phyloP scores from a whole-genome alignment of 2,329 filamentous ascomycete genomes.

The Aspergillus fischeri region DNA sequence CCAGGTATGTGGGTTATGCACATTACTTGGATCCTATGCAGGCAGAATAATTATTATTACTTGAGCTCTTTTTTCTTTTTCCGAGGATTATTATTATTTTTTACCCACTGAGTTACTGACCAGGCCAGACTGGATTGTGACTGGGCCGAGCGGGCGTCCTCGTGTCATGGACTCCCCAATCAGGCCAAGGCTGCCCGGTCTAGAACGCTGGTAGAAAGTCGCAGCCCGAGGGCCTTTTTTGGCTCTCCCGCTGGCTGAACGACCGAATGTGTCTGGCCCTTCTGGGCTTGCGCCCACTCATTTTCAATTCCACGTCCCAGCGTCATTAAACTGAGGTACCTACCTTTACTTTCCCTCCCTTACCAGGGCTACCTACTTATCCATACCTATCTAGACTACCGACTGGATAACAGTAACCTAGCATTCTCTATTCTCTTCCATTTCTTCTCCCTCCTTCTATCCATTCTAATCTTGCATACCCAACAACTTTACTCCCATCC shows the following conservation, averaged over 20 bases:
- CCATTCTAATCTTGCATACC: slow-evolving; percentile 13
- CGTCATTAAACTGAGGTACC: slow-evolving; percentile 13
- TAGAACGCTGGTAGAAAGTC: slow-evolving; percentile 17
- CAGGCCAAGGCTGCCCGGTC: slow-evolving; percentile 16
- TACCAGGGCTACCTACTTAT: too few species aligned
- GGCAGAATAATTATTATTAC: background rate
- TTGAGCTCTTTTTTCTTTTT: background rate
- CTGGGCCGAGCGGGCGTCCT: slow-evolving; percentile 10
- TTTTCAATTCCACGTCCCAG: slow-evolving; percentile 12
- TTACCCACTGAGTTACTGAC: background rate
- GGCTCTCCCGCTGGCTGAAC: background rate
- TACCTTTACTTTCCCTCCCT: background rate
- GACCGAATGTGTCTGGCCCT: slow-evolving; percentile 5
- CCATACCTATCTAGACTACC: too few species aligned
- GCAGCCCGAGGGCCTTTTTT: slow-evolving; percentile 12
- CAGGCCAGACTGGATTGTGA: background rate
- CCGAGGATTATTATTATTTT: background rate
- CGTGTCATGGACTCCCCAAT: slow-evolving; percentile 22
- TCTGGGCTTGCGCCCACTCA: slow-evolving; percentile 10
- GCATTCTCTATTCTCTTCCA: slow-evolving; percentile 7
- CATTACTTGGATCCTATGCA: background rate
- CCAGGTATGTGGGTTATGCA: background rate
- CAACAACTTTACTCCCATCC: background rate
- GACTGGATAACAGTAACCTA: background rate
- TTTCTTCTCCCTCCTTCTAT: slow-evolving; percentile 14